Conservation (phyloP, 2,329 filamentous ascomycete species). For the Aspergillus oerlinghausenensis region DNA sequence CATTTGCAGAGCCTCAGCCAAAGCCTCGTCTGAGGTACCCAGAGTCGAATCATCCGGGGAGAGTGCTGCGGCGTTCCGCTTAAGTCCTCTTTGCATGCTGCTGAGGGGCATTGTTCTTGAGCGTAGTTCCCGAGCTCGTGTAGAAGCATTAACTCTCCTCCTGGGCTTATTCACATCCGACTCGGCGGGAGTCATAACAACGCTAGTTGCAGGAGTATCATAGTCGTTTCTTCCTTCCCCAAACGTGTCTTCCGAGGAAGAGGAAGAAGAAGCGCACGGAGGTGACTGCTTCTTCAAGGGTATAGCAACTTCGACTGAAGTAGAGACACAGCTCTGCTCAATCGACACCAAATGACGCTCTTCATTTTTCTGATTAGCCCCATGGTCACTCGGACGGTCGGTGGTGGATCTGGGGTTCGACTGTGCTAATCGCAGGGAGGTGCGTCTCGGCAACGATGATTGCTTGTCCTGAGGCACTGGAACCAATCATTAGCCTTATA, state of each 20-base stretch:
- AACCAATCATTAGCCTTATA: not conserved
- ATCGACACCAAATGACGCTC: not conserved
- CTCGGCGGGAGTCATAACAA: conserved; percentile 50
- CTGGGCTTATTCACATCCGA: conserved; percentile 29
- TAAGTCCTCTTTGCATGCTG: conserved; percentile 31
- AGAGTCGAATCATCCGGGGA: conserved; percentile 31
- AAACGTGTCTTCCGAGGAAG: conserved; percentile 36
- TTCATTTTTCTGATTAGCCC: conserved; percentile 11
- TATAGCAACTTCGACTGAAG: conserved; percentile 28
- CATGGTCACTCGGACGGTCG: not conserved
- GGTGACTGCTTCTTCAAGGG: conserved; percentile 22
- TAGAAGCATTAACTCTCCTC: conserved; percentile 40
- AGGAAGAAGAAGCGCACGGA: conserved; percentile 28
- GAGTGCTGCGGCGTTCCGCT: conserved; percentile 44
- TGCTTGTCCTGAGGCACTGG: not conserved
- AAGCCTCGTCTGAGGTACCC: conserved; percentile 44
- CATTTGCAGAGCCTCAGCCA: conserved; percentile 56
- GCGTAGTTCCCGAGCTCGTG: conserved; percentile 44
- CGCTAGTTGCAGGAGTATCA: conserved; percentile 61
- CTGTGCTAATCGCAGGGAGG: conserved; percentile 19
- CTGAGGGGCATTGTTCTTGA: conserved; percentile 43
- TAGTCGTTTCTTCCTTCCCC: conserved; percentile 47
- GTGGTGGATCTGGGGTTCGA: conserved; percentile 2
- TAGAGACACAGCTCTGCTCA: not conserved
- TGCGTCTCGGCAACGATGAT: conserved; percentile 15